These are phyloP conservation scores for Prunus salicina DNA, from an alignment of 306 rosid species.

Conservation along the genomic window DNA sequence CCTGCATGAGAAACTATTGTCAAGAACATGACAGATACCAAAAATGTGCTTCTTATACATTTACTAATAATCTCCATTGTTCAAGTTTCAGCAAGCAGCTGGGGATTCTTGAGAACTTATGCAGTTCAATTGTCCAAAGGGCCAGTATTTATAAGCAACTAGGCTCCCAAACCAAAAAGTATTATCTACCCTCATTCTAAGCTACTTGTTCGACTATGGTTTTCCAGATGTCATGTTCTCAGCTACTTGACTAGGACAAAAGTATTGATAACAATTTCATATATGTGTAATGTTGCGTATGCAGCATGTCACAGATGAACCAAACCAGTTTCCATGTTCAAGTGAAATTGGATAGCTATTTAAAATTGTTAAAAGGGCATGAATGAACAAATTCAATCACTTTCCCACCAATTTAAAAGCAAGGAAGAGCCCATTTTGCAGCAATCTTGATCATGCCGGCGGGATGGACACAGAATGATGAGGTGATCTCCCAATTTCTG, in stretches of 20 bases:
- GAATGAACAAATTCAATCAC: too few relatives aligned
- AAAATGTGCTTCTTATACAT: background rate
- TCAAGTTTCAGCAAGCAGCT: background rate
- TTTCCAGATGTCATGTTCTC: background rate
- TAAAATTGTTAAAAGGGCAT: too few relatives aligned
- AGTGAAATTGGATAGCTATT: background rate
- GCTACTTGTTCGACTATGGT: background rate
- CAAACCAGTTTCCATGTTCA: background rate
- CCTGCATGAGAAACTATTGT: constrained; percentile 15
- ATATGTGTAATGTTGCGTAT: background rate
- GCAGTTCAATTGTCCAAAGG: background rate
- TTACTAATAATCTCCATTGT: background rate
- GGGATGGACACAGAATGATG: background rate
- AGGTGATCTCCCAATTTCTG: background rate
- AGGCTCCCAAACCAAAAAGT: background rate
- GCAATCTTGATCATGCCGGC: background rate
- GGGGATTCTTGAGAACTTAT: background rate
- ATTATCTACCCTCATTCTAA: background rate
- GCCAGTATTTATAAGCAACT: background rate
- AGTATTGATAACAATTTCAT: background rate
- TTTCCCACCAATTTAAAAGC: background rate
- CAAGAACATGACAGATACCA: background rate
- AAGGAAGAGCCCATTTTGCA: background rate
- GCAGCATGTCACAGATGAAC: background rate
- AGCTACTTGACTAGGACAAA: background rate